phyloP scores from a whole-genome alignment of 306 rosid genomes.

The Phaseolus lunatus region DNA sequence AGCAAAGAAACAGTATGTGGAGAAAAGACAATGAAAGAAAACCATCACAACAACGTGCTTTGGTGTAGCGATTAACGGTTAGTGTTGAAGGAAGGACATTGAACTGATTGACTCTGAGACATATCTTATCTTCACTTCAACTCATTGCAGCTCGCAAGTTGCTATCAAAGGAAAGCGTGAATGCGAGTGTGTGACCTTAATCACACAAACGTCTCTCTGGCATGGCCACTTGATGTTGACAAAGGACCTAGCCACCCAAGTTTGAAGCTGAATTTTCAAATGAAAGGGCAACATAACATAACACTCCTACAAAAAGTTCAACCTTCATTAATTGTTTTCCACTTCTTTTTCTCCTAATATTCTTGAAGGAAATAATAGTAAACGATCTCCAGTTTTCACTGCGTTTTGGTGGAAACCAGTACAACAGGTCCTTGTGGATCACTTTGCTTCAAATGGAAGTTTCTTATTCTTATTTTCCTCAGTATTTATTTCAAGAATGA shows the following conservation, averaged over 20 bases:
- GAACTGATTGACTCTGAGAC: constrained; percentile 35
- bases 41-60: constrained; percentile 34
- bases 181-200: constrained; percentile 28
- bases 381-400: neutral
- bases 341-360: neutral
- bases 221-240: constrained; percentile 54
- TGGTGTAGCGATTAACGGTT: constrained; percentile 10
- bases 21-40: constrained; percentile 35
- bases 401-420: constrained; percentile 24
- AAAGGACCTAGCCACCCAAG: constrained; percentile 17
- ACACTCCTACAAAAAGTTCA: constrained; percentile 7
- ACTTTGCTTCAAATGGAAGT: constrained; percentile 50
- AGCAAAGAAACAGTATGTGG: constrained; percentile 55
- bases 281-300: constrained; percentile 2
- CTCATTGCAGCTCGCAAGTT: constrained; percentile 51
- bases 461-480: constrained; percentile 35
- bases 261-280: constrained; percentile 32
- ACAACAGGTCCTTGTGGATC: constrained; percentile 23
- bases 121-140: constrained; percentile 7
- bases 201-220: constrained; percentile 40
- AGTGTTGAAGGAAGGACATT: constrained; percentile 29
- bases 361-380: neutral
- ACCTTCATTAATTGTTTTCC: neutral
- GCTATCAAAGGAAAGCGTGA: constrained; percentile 42
- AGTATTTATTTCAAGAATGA: constrained; percentile 3